Conservation (phyloP, 441 rosid species). For the Adansonia gregorii region DNA sequence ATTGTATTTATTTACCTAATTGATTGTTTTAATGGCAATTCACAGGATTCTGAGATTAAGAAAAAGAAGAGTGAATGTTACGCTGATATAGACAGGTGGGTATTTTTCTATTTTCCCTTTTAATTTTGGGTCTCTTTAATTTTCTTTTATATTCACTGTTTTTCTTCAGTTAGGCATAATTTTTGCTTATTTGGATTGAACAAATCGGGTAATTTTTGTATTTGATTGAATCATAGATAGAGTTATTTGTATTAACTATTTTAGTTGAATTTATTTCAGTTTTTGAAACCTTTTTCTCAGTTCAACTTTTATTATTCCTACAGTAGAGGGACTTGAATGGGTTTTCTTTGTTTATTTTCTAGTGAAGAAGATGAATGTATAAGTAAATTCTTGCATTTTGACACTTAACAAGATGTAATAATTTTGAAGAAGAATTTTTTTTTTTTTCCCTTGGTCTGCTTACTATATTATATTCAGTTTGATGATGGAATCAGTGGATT, state of each 20-base stretch:
- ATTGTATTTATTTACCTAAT: background rate
- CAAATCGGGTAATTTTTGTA: background rate
- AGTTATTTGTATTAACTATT: background rate
- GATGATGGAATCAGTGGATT: slow-evolving; percentile 62
- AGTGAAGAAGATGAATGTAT: background rate
- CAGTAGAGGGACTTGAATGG: background rate
- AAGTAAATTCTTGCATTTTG: background rate
- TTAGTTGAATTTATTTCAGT: slow-evolving; percentile 8
- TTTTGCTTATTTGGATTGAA: background rate
- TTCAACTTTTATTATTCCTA: background rate
- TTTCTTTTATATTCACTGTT: background rate
- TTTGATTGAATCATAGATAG: background rate
- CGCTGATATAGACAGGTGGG: slow-evolving; percentile 69
- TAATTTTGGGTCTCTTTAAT: too few species aligned
- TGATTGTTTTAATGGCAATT: background rate
- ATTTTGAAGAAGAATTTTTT: background rate
- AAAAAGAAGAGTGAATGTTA: slow-evolving; percentile 76
- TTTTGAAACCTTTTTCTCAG: background rate
- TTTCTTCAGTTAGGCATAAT: background rate
- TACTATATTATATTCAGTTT: slow-evolving; percentile 21
- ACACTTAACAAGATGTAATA: background rate
- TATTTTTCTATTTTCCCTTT: slow-evolving; percentile 11
- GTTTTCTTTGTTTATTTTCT: background rate
- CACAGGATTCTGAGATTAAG: slow-evolving; percentile 69
- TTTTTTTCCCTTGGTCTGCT: slow-evolving; percentile 2